Evolutionary conservation across 1,139 yeast species (phyloP), one percentile per base, ranked within the genome.

Genomic region (Geotrichum aggregatum): DNA sequence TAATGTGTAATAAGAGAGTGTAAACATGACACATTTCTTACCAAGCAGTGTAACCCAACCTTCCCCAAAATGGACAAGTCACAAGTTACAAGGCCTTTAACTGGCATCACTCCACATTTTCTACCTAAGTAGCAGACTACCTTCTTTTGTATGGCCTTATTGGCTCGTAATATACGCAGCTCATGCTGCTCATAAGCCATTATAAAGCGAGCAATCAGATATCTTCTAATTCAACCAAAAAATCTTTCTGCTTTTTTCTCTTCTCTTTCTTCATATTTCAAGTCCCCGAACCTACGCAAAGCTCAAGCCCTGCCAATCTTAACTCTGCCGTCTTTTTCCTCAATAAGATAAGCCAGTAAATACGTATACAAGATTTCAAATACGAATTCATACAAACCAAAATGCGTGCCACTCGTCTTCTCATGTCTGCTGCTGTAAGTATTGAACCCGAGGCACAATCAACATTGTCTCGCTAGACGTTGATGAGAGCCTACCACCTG

Each of bases 381-480:
- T n/a, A n/a, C n/a, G n/a, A n/a, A n/a, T 18, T 34, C 3, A 13
- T 19, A 36, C 33, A 18, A 36, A 14, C 24, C 41, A 40, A 30
- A 45, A 50, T 50, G 52, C 39, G 35, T 21, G 49, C 52, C n/a
- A 41, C 52, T 24, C 52, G 49, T 34, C 34, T 44, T 19, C 52
- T 50, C 14, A 31, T 44, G 42, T 44, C 52, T 40, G 52, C 52
- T 50, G 52, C 52, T 31, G 52, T 50, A 50, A 6, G 52, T 49
- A 21, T n/a, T n/a, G 24, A 1, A 6, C 8, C n/a, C 24, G n/a
- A n/a, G n/a, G n/a, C n/a, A 11, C 14, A 28, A 8, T 33, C 36
- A n/a, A n/a, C n/a, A n/a, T n/a, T n/a, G n/a, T n/a, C n/a, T n/a
- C n/a, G n/a, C n/a, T n/a, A n/a, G n/a, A n/a, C n/a, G n/a, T n/a